These are phyloP conservation scores for Neohortaea acidophila DNA, from an alignment of 495 filamentous ascomycete genomes.

Conservation along the genomic window DNA sequence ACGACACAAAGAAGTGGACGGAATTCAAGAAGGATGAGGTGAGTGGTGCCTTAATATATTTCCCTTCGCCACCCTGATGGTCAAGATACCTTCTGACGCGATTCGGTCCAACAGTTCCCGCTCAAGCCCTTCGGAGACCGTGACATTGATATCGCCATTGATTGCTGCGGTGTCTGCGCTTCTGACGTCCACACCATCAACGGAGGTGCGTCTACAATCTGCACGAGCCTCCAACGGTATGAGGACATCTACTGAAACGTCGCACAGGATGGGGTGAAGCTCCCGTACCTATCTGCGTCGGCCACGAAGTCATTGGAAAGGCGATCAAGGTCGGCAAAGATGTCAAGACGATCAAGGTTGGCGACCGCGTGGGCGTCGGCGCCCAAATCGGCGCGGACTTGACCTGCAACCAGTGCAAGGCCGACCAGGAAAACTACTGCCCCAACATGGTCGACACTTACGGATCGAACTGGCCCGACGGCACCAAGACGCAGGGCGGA, in stretches of 20 bases:
- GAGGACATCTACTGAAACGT: no score
- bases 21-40: slow-evolving; percentile 52
- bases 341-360: slow-evolving; percentile 49
- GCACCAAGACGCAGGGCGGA: slow-evolving; percentile 48
- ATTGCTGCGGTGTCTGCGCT: slow-evolving; percentile 65
- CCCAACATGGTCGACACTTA: slow-evolving; percentile 52
- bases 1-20: slow-evolving; percentile 42
- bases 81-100: not conserved
- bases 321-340: slow-evolving; percentile 49
- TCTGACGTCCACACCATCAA: slow-evolving; percentile 64
- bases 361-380: slow-evolving; percentile 65
- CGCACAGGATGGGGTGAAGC: slow-evolving; percentile 60
- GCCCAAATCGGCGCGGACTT: slow-evolving; percentile 62
- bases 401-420: slow-evolving; percentile 50
- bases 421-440: slow-evolving; percentile 69
- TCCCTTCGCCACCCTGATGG: not conserved
- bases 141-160: slow-evolving; percentile 60
- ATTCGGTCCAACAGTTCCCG: slow-evolving; percentile 39
- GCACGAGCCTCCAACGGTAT: no score
- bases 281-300: slow-evolving; percentile 53
- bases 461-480: slow-evolving; percentile 39
- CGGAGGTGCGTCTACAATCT: no score
- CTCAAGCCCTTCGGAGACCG: slow-evolving; percentile 62
- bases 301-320: slow-evolving; percentile 61
- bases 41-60: slow-evolving; percentile 9